phyloP scores from a whole-genome alignment of 1,284 basidiomycete species.

The Irpex sp. region DNA sequence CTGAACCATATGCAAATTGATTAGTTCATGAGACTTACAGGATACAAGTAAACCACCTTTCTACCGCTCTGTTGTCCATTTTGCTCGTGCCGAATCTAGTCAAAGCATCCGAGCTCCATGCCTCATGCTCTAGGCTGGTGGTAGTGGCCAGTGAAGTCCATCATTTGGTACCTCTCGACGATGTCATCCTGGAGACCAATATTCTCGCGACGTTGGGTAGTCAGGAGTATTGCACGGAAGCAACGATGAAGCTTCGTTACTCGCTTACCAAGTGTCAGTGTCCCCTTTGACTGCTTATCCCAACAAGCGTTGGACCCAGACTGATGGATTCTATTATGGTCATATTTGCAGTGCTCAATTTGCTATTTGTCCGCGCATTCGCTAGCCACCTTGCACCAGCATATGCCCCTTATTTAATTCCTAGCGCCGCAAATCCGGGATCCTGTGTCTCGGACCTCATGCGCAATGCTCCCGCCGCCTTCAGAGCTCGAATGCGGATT shows the following conservation, averaged over 20 bases:
- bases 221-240: slow-evolving; percentile 23
- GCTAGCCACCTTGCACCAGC: slow-evolving; percentile 29
- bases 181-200: slow-evolving; percentile 15
- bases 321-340: slow-evolving; percentile 31
- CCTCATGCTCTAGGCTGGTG: slow-evolving; percentile 19
- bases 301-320: neutral
- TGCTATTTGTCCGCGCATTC: slow-evolving; percentile 40
- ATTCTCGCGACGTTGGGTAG: slow-evolving; percentile 30
- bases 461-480: slow-evolving; percentile 17
- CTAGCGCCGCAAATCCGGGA: slow-evolving; percentile 43
- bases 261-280: slow-evolving; percentile 31
- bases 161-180: slow-evolving; percentile 17
- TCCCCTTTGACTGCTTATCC: neutral
- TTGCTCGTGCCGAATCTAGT: slow-evolving; percentile 27
- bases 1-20: neutral
- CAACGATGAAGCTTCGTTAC: slow-evolving; percentile 26
- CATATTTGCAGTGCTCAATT: slow-evolving; percentile 34
- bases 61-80: slow-evolving; percentile 23
- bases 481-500: slow-evolving; percentile 13
- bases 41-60: slow-evolving; percentile 30
- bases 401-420: slow-evolving; percentile 17
- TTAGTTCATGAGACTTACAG: slow-evolving; percentile 10
- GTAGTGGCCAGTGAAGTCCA: slow-evolving; percentile 27
- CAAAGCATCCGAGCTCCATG: slow-evolving; percentile 12
- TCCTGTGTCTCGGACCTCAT: slow-evolving; percentile 42